Base-by-base conservation (phyloP, 352 stramenopile species). In the Globisporangium solare region DNA sequence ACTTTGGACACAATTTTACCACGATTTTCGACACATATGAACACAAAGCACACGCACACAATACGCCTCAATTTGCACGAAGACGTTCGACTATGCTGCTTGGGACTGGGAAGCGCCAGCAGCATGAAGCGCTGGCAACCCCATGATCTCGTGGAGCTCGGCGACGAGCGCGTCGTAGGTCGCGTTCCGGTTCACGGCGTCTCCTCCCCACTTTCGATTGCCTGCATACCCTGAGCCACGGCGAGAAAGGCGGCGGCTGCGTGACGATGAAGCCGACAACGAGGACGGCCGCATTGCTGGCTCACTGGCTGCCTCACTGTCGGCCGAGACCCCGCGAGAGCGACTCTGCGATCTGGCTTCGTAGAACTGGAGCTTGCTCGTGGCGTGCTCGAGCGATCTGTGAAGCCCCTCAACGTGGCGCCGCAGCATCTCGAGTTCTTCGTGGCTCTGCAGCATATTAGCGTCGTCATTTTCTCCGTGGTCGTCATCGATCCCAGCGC, bases 141-240 rank as follows among this genome's bases (percentile, higher is more conserved):
- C 80, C 78, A 91, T 91, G 61, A 91, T 74, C 50, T 88, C 80
- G 47, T 88, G 80, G 45, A 91, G 64, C 62, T 91, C 80, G 11
- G 73, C 67, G 47, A 91, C 70, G 2, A 91, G 64, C 21, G 74
- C 56, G 15, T 74, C 56, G 53, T 86, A 86, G 3, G 60, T 73
- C 27, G 58, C 56, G 6, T 74, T 65, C 12, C 80, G 74, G 22
- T 67, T 60, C 6, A 40, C 39, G 0, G 74, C 66, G 39, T 91
- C 76, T 1, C 47, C 21, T 35, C 27, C 27, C 27, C 27, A 35
- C 27, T 35, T 35, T 35, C 27, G 27, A 35, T 35, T 35, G 3
- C 27, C 27, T 35, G 27, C 27, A 6, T 35, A 35, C 7, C 27
- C 27, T 8, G 27, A 37, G 3, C 51, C 40, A 15, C 35, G 15